These are phyloP conservation scores for Vigna unguiculata DNA, from an alignment of 306 rosid species.

Conservation along the genomic window DNA sequence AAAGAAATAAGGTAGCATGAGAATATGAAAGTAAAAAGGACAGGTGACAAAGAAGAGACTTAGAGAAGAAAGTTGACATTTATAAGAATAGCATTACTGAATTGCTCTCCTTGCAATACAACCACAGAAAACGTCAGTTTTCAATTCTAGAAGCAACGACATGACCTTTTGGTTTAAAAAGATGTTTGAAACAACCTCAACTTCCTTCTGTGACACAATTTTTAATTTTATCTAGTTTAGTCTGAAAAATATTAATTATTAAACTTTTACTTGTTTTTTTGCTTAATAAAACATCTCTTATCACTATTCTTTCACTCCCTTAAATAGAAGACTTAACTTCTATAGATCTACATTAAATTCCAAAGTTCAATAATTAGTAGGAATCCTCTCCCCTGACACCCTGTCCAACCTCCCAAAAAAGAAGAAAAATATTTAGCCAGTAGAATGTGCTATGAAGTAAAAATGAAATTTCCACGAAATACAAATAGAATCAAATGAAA, in stretches of 20 bases:
- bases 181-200: neutral
- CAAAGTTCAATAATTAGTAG: constrained; percentile 27
- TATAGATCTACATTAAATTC: constrained; percentile 17
- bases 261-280: constrained; percentile 2
- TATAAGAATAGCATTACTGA: neutral
- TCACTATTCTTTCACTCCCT: neutral
- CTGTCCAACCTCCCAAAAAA: constrained; percentile 9
- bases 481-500: constrained; percentile 15
- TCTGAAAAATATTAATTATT: constrained; percentile 13
- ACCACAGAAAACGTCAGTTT: neutral
- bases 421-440: constrained; percentile 32
- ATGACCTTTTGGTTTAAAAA: neutral
- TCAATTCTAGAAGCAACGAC: neutral
- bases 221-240: constrained; percentile 17
- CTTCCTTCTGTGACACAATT: neutral
- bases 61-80: neutral
- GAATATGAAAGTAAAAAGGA: neutral
- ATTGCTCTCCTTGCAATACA: neutral
- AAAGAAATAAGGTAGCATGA: neutral
- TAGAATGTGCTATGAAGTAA: constrained; percentile 25
- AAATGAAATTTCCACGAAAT: constrained; percentile 33
- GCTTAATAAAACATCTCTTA: neutral
- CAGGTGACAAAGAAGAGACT: neutral
- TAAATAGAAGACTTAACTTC: constrained; percentile 19
- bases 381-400: constrained; percentile 28